phyloP scores from a whole-genome alignment of 257 asterid species.

The Solanum sparsipilum region DNA sequence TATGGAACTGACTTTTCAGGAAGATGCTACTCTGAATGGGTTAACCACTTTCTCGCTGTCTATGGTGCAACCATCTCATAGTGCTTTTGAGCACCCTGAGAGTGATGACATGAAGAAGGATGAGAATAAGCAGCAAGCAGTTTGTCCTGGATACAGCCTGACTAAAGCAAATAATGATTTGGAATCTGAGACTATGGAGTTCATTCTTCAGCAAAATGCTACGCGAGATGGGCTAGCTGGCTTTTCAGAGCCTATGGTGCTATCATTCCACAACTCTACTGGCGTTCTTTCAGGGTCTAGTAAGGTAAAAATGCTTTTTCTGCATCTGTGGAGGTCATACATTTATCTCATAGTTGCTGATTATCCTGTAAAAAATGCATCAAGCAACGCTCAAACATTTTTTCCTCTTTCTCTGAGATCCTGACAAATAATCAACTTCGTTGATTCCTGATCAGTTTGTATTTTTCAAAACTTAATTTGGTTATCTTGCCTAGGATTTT shows the following conservation, averaged over 20 bases:
- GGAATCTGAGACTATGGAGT: neutral
- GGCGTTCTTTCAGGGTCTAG: conserved; percentile 33
- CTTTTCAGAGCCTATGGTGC: neutral
- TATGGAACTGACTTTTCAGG: neutral
- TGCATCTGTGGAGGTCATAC: neutral
- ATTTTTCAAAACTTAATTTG: neutral
- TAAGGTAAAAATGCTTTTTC: conserved; percentile 27
- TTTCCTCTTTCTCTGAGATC: neutral
- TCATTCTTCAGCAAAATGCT: neutral
- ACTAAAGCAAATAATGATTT: neutral
- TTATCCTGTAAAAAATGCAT: neutral
- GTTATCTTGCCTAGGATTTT: neutral
- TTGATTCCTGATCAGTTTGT: neutral
- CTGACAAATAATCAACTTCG: neutral
- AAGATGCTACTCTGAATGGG: neutral
- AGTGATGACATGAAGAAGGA: neutral
- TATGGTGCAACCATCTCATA: conserved; percentile 35
- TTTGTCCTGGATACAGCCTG: neutral
- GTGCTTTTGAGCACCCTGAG: conserved; percentile 24
- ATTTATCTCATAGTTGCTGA: neutral
- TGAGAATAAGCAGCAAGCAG: conserved; percentile 13
- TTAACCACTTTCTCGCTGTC: neutral
- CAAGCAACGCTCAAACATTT: neutral
- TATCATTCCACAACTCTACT: neutral
- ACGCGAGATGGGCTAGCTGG: neutral